phyloP scores from a whole-genome alignment of 345 rosid species.

The Salix suchowensis region DNA sequence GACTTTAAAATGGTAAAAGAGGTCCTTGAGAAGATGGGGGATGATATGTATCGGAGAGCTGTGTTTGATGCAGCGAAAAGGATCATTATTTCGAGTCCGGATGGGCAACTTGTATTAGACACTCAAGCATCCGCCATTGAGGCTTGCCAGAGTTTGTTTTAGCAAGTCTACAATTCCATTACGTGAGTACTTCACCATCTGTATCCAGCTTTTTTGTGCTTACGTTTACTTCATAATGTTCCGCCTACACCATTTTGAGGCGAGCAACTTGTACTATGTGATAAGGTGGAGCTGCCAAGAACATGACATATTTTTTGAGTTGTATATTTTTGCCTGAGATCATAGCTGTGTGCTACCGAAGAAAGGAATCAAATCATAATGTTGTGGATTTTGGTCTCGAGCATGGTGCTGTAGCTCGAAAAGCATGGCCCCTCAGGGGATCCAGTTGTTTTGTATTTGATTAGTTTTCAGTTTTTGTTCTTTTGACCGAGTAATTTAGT shows the following conservation, averaged over 20 bases:
- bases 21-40: conserved; percentile 61
- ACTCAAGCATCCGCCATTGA: conserved; percentile 53
- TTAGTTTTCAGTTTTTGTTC: conserved; percentile 26
- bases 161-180: background rate
- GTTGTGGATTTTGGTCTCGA: conserved; percentile 37
- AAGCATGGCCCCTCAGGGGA: conserved; percentile 21
- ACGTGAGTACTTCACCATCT: background rate
- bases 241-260: conserved; percentile 15
- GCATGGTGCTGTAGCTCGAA: conserved; percentile 28
- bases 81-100: conserved; percentile 30
- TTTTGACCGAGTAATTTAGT: conserved; percentile 16
- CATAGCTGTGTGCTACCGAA: conserved; percentile 29
- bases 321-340: conserved; percentile 33
- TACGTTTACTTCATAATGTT: conserved; percentile 2
- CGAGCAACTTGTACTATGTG: conserved; percentile 34
- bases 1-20: conserved; percentile 56
- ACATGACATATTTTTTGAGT: conserved; percentile 29
- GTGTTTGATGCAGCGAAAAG: conserved; percentile 51
- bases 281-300: conserved; percentile 29
- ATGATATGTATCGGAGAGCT: conserved; percentile 49
- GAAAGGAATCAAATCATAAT: conserved; percentile 21
- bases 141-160: conserved; percentile 52
- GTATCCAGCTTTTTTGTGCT: conserved; percentile 5
- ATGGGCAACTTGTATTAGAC: conserved; percentile 39
- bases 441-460: conserved; percentile 33